Conservation (phyloP, 257 asterid genomes). For the Thymus quinquecostatus region DNA sequence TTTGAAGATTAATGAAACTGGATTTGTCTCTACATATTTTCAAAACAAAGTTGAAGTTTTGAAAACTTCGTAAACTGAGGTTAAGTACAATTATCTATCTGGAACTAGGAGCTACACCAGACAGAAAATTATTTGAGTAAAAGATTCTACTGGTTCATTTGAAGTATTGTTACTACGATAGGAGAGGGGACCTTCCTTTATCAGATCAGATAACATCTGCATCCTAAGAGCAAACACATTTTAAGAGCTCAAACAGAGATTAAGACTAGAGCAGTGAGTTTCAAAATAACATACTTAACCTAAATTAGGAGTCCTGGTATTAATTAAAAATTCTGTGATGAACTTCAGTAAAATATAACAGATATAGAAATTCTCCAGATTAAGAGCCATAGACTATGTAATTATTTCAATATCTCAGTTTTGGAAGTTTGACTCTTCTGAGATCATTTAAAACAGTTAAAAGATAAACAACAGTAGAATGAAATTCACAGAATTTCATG, state of each 20-base stretch:
- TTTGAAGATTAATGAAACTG: constrained; percentile 10
- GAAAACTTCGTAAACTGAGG: not conserved
- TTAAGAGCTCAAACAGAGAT: too few relatives aligned
- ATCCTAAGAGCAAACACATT: too few relatives aligned
- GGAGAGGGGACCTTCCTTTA: not conserved
- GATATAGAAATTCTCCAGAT: too few relatives aligned
- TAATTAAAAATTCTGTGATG: too few relatives aligned
- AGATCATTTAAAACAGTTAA: constrained; percentile 15
- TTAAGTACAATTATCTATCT: too few relatives aligned
- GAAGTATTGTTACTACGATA: constrained; percentile 4
- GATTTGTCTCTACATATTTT: not conserved
- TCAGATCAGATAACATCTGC: constrained; percentile 5
- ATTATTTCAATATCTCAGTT: too few relatives aligned
- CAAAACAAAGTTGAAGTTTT: not conserved
- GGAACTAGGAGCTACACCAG: not conserved
- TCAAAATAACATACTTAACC: too few relatives aligned
- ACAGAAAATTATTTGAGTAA: not conserved
- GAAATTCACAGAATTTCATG: not conserved
- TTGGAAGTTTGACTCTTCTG: not conserved
- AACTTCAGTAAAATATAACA: too few relatives aligned
- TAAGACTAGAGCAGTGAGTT: too few relatives aligned
- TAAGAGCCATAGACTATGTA: not conserved
- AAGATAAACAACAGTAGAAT: too few relatives aligned
- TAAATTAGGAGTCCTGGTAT: too few relatives aligned
- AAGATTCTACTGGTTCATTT: not conserved